Percentiles rank a stretch among this genome's conserved stretches.
Evolutionary conservation across 2,329 filamentous ascomycete species (phyloP).

Genomic region (Ophiostoma pallidulum): DNA sequence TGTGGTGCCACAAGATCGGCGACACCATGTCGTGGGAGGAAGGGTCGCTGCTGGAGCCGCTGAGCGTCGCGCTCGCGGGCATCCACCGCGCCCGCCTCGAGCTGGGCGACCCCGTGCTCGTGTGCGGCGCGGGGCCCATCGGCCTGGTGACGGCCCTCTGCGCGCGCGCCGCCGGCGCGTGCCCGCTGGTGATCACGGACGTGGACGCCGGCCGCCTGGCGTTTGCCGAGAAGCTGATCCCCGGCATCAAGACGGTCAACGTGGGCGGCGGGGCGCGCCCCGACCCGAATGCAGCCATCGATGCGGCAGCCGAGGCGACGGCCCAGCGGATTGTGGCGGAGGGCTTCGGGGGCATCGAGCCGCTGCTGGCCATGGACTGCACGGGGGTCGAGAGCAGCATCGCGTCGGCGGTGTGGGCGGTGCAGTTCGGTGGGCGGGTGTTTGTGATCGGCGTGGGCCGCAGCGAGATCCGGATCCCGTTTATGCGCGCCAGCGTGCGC

Average conservation of each 20-base stretch:
- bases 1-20: slow-evolving; percentile 95
- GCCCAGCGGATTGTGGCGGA: slow-evolving; percentile 56
- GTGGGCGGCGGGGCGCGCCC: slow-evolving; percentile 37
- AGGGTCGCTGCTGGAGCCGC: slow-evolving; percentile 80
- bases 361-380: slow-evolving; percentile 77
- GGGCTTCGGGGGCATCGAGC: slow-evolving; percentile 69
- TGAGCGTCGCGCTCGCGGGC: slow-evolving; percentile 80
- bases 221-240: slow-evolving; percentile 78
- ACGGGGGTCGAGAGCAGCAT: slow-evolving; percentile 91
- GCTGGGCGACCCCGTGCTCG: slow-evolving; percentile 76
- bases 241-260: slow-evolving; percentile 70
- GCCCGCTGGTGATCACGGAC: slow-evolving; percentile 87
- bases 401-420: slow-evolving; percentile 73
- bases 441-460: slow-evolving; percentile 94
- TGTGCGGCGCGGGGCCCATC: slow-evolving; percentile 91
- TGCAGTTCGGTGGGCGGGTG: slow-evolving; percentile 93
- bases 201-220: slow-evolving; percentile 77
- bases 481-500: slow-evolving; percentile 82
- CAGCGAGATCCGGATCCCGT: slow-evolving; percentile 91
- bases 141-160: slow-evolving; percentile 83
- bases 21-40: slow-evolving; percentile 78
- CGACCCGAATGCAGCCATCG: slow-evolving; percentile 20
- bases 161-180: slow-evolving; percentile 75
- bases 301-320: slow-evolving; percentile 56
- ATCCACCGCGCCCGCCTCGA: slow-evolving; percentile 73